Base-by-base conservation (phyloP, 2,329 filamentous ascomycete genomes). In the Tolypocladium cylindrosporum region DNA sequence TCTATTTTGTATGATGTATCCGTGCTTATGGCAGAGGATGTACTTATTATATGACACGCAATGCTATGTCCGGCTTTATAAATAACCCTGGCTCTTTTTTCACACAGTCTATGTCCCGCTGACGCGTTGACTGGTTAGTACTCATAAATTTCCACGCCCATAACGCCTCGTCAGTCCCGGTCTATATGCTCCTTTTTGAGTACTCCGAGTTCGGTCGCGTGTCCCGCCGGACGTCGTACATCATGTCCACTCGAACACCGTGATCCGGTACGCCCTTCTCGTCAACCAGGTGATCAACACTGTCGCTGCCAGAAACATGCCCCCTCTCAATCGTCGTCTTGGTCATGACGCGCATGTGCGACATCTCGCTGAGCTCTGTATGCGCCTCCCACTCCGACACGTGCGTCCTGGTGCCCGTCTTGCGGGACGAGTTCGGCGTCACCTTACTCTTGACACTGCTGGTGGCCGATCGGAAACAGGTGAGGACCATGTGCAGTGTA, bases 301-400 rank as follows among this genome's bases (percentile, higher is more conserved):
- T 62, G 6, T 59, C 61, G 34, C 48, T 53, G 19, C 43, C 34
- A 14, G 43, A 36, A 5, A 34, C 9, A 6, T 50, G 16, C 3
- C 36, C 56, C 31, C 60, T 58, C 53, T 59, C 60, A 8, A 63
- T 57, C 21, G 60, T 62, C 31, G 61, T 63, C 55, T 58, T 62
- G 4, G 60, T 62, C 56, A 58, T 56, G 56, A 61, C 55, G 11
- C 50, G 58, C 56, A 63, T 60, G 42, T 61, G 56, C 34, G 58
- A 43, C 55, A 58, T 37, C 6, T 50, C 56, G 50, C 57, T 56
- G 13, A 63, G 56, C 40, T 61, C 61, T n/a, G 54, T 53, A 14
- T 60, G 56, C 36, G 43, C 45, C 39, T 58, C 56, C 31, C n/a
- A 52, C 4, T 19, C 4, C 45, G 24, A 19, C 45, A 19, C 24